Evolutionary conservation across 2,329 filamentous ascomycete genomes (phyloP).

Genomic region (Coleophoma cylindrospora): DNA sequence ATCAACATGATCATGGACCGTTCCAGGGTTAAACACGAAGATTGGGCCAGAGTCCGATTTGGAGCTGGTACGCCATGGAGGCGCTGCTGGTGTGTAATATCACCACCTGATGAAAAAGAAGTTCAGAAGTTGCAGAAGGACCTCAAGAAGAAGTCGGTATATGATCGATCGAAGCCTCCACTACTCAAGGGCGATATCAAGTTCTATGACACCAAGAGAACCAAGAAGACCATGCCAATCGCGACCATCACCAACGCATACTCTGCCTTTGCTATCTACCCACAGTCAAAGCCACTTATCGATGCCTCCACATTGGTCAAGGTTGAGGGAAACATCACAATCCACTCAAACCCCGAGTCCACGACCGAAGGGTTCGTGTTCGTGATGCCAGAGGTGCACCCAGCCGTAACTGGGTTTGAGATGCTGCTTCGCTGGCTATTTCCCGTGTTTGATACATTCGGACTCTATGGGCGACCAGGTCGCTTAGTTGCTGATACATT

Average conservation of each 20-base stretch:
- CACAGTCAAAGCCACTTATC: slow-evolving; percentile 87
- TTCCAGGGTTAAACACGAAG: slow-evolving; percentile 70
- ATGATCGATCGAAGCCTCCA: slow-evolving; percentile 65
- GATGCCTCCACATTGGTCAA: slow-evolving; percentile 93
- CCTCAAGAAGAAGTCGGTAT: slow-evolving; percentile 72
- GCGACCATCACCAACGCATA: slow-evolving; percentile 89
- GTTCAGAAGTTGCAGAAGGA: slow-evolving; percentile 78
- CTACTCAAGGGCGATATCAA: slow-evolving; percentile 83
- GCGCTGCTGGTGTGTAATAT: slow-evolving; percentile 93
- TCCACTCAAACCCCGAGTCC: slow-evolving; percentile 74
- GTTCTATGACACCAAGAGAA: slow-evolving; percentile 88
- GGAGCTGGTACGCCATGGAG: slow-evolving; percentile 95
- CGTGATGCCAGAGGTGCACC: slow-evolving; percentile 90
- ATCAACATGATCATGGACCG: slow-evolving; percentile 87
- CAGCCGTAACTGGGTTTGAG: slow-evolving; percentile 91
- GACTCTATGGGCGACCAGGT: slow-evolving; percentile 82
- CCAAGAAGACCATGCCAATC: slow-evolving; percentile 85
- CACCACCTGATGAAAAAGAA: slow-evolving; percentile 91
- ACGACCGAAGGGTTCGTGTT: slow-evolving; percentile 93
- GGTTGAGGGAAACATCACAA: slow-evolving; percentile 84
- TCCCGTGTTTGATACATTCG: slow-evolving; percentile 89
- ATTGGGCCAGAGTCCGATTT: slow-evolving; percentile 94
- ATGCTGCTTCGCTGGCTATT: slow-evolving; percentile 92
- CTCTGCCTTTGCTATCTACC: slow-evolving; percentile 92
- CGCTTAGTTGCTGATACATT: slow-evolving; percentile 82